Base-by-base conservation (phyloP, 129 eudicot genomes). In the Ambrosia artemisiifolia region DNA sequence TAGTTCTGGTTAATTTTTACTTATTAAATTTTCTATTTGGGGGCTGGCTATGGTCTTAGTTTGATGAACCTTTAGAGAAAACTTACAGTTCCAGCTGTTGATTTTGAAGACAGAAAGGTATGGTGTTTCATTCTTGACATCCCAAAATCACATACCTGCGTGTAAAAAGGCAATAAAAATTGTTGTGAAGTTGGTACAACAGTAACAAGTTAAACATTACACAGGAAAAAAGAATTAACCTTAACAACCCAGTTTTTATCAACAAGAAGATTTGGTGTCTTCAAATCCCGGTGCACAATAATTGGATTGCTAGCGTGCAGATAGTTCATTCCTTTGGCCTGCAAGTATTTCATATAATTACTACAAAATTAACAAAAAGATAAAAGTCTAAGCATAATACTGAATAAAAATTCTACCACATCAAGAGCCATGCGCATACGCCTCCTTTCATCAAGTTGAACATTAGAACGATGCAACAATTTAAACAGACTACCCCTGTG, bases 271-370 rank as follows among this genome's bases (percentile, higher is more conserved):
- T 93, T 93, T 28, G 95, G 92, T 34, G 98, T 87, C 81, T 93
- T 93, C 78, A 93, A 69, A 84, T 93, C 98, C 80, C 98, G 90
- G 75, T 93, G 98, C 69, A 93, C 98, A 62, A 93, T 90, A 50
- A 86, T 78, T 67, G 98, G 98, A 80, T 85, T 80, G 81, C 98
- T 85, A 56, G 98, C 87, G 74, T 93, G 98, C 90, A 93, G 71
- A 80, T 89, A 93, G 79, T 93, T 93, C 98, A 93, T 89, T 78
- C 98, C 98, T 76, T 90, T 93, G 51, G 98, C 98, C 98, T 93
- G 76, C 82, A 83, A 65, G 18, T 59, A 70, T 65, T 20, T 18
- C 46, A 16, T 13, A 71, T 24, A 48, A 62, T 53, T 32, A 71
- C 28, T 3, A 73, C 16, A 36, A 36, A 53, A 14, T 28, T 40